Evolutionary conservation across 2,329 filamentous ascomycete species (phyloP).

Genomic region (Curvularia hawaiiensis): DNA sequence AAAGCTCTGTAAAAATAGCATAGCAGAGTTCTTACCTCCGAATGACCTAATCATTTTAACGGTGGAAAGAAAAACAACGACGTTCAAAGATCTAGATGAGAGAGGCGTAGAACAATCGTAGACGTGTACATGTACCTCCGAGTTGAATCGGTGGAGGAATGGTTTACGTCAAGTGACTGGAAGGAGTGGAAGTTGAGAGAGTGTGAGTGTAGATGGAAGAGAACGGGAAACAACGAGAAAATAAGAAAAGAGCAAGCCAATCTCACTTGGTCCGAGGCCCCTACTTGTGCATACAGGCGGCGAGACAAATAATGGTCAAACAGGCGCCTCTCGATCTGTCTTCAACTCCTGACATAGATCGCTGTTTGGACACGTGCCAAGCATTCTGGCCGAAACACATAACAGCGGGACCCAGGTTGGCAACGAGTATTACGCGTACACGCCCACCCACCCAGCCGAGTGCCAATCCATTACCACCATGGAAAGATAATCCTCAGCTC

Average conservation of each 20-base stretch:
- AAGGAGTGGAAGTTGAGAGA: neutral
- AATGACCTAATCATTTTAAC: slow-evolving; percentile 26
- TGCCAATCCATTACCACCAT: slow-evolving; percentile 3
- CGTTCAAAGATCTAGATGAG: slow-evolving; percentile 1
- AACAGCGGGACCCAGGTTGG: slow-evolving; percentile 9
- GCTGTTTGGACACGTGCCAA: slow-evolving; percentile 12
- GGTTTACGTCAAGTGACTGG: slow-evolving; percentile 2
- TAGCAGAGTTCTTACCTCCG: slow-evolving; percentile 19
- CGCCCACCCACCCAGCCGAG: slow-evolving; percentile 6
- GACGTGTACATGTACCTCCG: slow-evolving; percentile 9
- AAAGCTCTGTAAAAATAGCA: neutral
- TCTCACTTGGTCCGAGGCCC: neutral
- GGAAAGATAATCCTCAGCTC: neutral
- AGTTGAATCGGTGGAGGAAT: slow-evolving; percentile 20
- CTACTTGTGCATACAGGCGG: neutral
- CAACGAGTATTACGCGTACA: slow-evolving; percentile 12
- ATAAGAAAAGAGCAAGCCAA: neutral
- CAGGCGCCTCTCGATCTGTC: slow-evolving; percentile 2
- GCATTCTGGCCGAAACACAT: slow-evolving; percentile 12
- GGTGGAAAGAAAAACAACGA: slow-evolving; percentile 2
- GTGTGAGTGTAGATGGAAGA: neutral
- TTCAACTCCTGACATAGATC: slow-evolving; percentile 4
- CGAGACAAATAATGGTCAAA: slow-evolving; percentile 3
- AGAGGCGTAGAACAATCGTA: slow-evolving; percentile 4
- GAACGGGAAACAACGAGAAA: neutral